Evolutionary conservation across 2,329 filamentous ascomycete genomes (phyloP), one percentile per base, ranked within the genome.

Genomic region (Madurella mycetomatis): DNA sequence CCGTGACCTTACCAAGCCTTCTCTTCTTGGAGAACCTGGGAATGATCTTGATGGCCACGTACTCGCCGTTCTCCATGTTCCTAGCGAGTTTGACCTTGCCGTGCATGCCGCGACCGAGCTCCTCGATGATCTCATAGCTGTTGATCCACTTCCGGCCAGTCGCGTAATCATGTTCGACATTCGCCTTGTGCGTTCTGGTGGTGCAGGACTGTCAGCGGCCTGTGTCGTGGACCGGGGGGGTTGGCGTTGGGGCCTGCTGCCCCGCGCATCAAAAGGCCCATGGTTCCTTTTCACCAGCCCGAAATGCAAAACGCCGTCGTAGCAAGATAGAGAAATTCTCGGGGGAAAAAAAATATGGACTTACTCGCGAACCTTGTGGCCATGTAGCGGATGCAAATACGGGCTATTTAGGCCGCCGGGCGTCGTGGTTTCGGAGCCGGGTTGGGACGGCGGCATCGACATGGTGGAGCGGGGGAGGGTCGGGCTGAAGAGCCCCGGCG

Each of bases 1-100:
- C 81, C 1, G 80, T 85, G 53, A 92, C 86, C 67, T 88, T 88
- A 50, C 94, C 94, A n/a, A 99, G 79, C 25, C 92, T 88, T 53
- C 92, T 85, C 64, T 90, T 90, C 74, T 95, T 96, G 49, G 92
- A 95, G 68, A 94, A 96, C 39, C 94, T 85, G 54, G 95, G 90
- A 45, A 99, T 95, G 65, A 99, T 99, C 75, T 99, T 99, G 79
- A 99, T 96, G 53, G 94, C 94, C 4, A 99, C 92, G 67, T 87
- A 86, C 50, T 89, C 85, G 57, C 81, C 81, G 1, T 83, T 91
- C 53, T 85, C 77, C 44, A 90, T 76, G 67, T 95, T 91, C 51
- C 90, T 84, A 46, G 92, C 94, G 46, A 96, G 80, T 73, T 99
- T 99, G 67, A 99, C 94, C 75, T 97, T 99, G 66, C 94, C 94